Evolutionary conservation across 192 early-diverging fungal species (phyloP), one percentile per base, ranked within the genome.

Genomic region (Linderina pennispora): DNA sequence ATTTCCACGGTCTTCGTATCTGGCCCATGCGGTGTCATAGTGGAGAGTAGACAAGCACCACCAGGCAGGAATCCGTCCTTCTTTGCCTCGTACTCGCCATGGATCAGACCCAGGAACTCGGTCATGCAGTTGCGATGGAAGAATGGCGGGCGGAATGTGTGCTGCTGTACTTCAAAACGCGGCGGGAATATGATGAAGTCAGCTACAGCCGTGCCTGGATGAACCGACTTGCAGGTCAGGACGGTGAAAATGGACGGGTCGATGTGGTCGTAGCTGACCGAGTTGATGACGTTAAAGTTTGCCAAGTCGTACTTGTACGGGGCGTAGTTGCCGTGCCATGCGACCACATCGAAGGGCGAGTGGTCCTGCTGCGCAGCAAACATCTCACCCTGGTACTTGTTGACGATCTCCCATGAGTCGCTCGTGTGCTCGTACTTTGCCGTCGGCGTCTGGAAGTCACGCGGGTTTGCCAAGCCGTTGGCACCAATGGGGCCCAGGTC

Each of bases 171-270:
- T 43, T 87, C 87, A 79, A 89, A 94, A 13, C 94, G 78, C 20
- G 94, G 94, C 58, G 94, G 92, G 61, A 98, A 98, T 15, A 94
- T 91, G 37, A 92, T 90, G 79, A 98, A 98, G 57, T 98, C 94
- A 13, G 87, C 87, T 17, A 92, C 64, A 1, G 94, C 90, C 1
- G 80, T 80, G 39, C 91, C 91, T 9, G 91, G 87, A 59, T 78
- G 80, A 25, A 76, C 82, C 1, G 92, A 92, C 59, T 90, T 91
- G 55, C 76, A 83, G 9, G 94, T 98, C 6, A 98, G 77, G 7
- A 94, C 92, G 1, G 94, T 98, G 58, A 92, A 98, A 45, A 98
- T 86, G 15, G 92, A 95, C 15, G 94, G 94, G 61, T 98, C 94
- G 23, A 85, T 74, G 56, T 97, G 91, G 70, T 94, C 91, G 28